Base-by-base conservation (phyloP, 495 filamentous ascomycete species). In the Lentithecium fluviatile region DNA sequence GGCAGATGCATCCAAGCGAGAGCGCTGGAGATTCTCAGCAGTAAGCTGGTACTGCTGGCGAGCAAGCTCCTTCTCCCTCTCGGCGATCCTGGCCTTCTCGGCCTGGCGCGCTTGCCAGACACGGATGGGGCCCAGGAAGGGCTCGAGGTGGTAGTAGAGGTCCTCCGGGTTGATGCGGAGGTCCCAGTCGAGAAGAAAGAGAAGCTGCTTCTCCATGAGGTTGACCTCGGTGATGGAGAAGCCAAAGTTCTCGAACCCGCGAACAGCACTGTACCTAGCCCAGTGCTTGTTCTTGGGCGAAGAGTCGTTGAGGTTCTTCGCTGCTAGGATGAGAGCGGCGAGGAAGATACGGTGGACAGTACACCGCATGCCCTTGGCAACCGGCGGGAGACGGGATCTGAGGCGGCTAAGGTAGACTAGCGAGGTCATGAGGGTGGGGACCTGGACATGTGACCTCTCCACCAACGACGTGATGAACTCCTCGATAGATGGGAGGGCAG, bases 251-350 rank as follows among this genome's bases (percentile, higher is more conserved):
- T 89, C 88, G 71, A 77, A 88, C 47, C 85, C 86, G 65, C 86
- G 83, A 57, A 94, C 85, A 40, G 76, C 74, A 51, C 88, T 93
- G 79, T 97, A 98, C 58, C 82, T 85, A 25, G 94, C 91, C 94
- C 94, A 98, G 79, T 98, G 94, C 84, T 97, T 97, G 83, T 98
- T 98, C 86, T 97, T 97, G 51, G 95, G 94, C 24, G 91, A 95
- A 48, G 92, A 96, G 77, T 90, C 87, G 68, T 90, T 90, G 46
- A 90, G 73, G 69, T 90, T 88, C 80, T 90, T 90, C 8, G 87
- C 87, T 8, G 87, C 85, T 26, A 90, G 81, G 61, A 90, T 90
- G 57, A 90, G 81, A 10, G 85, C 83, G n/a, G 87, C 87, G 20
- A 90, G 83, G 75, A 90, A 90, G 75, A 90, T 90, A 34, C 87